Conservation (phyloP, 2,329 filamentous ascomycete genomes). For the Beauveria medogensis region DNA sequence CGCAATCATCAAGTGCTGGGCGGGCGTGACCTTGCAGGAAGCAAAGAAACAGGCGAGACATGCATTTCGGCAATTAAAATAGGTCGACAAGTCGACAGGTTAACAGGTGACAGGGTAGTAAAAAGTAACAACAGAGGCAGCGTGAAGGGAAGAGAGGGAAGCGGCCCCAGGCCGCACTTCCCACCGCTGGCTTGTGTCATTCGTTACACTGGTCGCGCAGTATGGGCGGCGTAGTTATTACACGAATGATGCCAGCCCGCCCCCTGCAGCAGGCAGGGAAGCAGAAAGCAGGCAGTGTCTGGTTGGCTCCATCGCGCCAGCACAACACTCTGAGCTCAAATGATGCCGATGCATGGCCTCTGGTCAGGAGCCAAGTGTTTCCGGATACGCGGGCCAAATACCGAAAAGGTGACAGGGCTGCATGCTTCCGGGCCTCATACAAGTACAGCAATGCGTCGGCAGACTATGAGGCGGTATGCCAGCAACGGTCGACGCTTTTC, state of each 20-base stretch:
- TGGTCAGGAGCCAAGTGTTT: background rate
- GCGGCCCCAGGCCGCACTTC: background rate
- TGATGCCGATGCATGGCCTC: background rate
- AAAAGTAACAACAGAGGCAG: background rate
- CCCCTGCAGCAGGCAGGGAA: background rate
- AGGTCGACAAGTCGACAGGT: background rate
- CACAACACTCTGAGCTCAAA: background rate
- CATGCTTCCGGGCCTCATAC: background rate
- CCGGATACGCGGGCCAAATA: slow-evolving; percentile 2
- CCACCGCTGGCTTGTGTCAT: background rate
- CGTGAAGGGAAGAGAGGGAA: background rate
- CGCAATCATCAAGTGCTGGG: background rate
- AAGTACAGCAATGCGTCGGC: background rate
- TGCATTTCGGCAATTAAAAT: background rate
- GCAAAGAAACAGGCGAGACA: background rate
- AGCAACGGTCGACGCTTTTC: too few relatives aligned
- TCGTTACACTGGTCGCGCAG: background rate
- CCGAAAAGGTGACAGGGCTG: background rate
- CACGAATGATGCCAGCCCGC: background rate
- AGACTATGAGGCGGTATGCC: background rate
- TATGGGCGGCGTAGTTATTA: too few relatives aligned
- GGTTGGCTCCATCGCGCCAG: background rate
- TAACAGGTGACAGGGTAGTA: background rate
- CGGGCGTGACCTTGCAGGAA: background rate
- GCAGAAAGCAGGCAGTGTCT: background rate